Conservation (phyloP, 805 yeast genomes). For the Candida dajiaensis region DNA sequence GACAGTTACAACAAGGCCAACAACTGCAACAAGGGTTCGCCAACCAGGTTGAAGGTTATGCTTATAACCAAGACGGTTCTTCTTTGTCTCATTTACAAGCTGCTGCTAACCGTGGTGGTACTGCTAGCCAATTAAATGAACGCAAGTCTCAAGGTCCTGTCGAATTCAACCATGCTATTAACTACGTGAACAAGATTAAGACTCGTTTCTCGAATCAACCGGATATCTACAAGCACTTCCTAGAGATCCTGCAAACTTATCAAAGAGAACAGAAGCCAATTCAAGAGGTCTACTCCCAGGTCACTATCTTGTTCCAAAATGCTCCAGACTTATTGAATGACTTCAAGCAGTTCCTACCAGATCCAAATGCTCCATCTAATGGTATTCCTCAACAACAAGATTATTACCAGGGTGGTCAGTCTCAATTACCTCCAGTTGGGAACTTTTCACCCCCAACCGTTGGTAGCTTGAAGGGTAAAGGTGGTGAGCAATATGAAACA, state of each 20-base stretch:
- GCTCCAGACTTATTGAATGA: constrained; percentile 95
- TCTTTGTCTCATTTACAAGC: constrained; percentile 31
- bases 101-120: constrained; percentile 28
- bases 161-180: constrained; percentile 95
- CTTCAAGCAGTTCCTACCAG: constrained; percentile 93
- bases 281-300: constrained; percentile 92
- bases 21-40: constrained; percentile 10
- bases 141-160: constrained; percentile 52
- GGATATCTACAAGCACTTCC: constrained; percentile 87
- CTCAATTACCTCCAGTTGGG: constrained; percentile 82
- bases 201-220: constrained; percentile 92
- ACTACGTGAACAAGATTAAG: constrained; percentile 93
- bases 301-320: constrained; percentile 78
- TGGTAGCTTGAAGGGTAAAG: constrained; percentile 23
- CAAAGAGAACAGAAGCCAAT: constrained; percentile 96
- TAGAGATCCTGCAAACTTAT: constrained; percentile 93
- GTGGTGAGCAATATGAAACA: constrained; percentile 14
- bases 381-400: constrained; percentile 16
- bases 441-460: constrained; percentile 68
- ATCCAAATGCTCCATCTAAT: constrained; percentile 31
- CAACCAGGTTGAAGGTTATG: constrained; percentile 7
- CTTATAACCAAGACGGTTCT: constrained; percentile 13
- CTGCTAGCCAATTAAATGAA: constrained; percentile 1
- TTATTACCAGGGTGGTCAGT: constrained; percentile 22
- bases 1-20: constrained; percentile 18